These are phyloP conservation scores for Melastoma malabathricum DNA, from an alignment of 345 rosid species.

Conservation along the genomic window DNA sequence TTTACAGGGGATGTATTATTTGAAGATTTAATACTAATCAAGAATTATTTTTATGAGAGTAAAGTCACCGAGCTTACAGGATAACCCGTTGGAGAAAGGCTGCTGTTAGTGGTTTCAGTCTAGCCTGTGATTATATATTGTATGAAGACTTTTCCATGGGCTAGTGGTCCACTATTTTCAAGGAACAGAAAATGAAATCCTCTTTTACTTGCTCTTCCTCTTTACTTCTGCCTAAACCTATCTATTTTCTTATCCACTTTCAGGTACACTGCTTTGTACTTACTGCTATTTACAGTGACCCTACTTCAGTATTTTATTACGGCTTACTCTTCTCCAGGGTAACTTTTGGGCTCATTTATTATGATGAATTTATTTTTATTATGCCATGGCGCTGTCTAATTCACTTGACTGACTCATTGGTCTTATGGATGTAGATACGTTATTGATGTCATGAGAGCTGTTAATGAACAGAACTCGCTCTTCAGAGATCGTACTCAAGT, in stretches of 20 bases:
- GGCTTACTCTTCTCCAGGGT: conserved; percentile 94
- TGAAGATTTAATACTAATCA: not conserved
- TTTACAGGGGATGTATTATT: not conserved
- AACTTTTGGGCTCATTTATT: conserved; percentile 8
- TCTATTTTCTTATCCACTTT: conserved; percentile 4
- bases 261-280: conserved; percentile 70
- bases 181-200: too few relatives aligned
- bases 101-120: too few relatives aligned
- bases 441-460: conserved; percentile 45
- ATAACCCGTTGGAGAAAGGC: too few relatives aligned
- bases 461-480: conserved; percentile 21
- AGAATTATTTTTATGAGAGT: too few relatives aligned
- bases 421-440: conserved; percentile 33
- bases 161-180: too few relatives aligned
- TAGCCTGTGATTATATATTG: too few relatives aligned
- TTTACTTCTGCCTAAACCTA: too few relatives aligned
- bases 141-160: too few relatives aligned
- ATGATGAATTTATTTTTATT: not conserved
- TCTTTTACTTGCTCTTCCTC: too few relatives aligned
- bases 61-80: too few relatives aligned
- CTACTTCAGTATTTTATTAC: conserved; percentile 81
- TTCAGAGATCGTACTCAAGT: conserved; percentile 31
- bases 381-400: conserved; percentile 2
- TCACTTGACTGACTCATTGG: conserved; percentile 4
- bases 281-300: conserved; percentile 43